These are phyloP conservation scores for Aegilops speltoides DNA, from an alignment of 176 grass and related monocot genomes.

Conservation along the genomic window DNA sequence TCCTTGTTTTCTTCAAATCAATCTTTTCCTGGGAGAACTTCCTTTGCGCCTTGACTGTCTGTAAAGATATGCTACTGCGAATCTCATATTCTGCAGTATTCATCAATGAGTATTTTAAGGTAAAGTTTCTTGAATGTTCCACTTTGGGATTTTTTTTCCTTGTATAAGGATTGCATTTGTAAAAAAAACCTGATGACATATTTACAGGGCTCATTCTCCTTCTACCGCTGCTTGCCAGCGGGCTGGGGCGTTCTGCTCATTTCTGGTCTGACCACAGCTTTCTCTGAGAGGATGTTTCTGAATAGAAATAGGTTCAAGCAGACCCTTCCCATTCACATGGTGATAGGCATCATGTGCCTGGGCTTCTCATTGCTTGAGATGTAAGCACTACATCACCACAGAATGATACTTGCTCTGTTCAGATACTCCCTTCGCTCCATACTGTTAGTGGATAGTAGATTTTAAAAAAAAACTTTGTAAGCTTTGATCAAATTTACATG, in stretches of 20 bases:
- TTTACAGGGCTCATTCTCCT: conserved; percentile 67
- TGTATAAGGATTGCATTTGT: neutral
- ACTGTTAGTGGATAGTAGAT: too few relatives aligned
- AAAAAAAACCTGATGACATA: conserved; percentile 1
- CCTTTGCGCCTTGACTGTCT: conserved; percentile 54
- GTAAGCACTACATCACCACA: conserved; percentile 38
- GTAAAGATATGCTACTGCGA: conserved; percentile 79
- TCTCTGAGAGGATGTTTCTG: conserved; percentile 79
- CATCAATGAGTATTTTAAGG: conserved; percentile 90
- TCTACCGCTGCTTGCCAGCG: conserved; percentile 65
- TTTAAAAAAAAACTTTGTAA: too few relatives aligned
- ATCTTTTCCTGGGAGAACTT: neutral
- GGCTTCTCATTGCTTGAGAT: conserved; percentile 60
- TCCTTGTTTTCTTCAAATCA: conserved; percentile 14
- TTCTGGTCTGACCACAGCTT: conserved; percentile 53
- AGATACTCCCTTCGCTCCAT: neutral
- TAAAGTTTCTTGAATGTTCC: conserved; percentile 32
- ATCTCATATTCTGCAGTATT: conserved; percentile 80
- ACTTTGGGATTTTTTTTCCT: neutral
- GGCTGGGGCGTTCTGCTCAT: conserved; percentile 76
- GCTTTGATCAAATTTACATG: too few relatives aligned
- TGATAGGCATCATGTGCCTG: conserved; percentile 65
- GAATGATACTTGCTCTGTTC: neutral
- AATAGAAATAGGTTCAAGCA: conserved; percentile 63
- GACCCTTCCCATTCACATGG: conserved; percentile 76